A percentile compares a stretch with the other conserved stretches of the same genome.
Conservation (phyloP, 768 basidiomycete genomes). For the Cystofilobasidium ferigula region DNA sequence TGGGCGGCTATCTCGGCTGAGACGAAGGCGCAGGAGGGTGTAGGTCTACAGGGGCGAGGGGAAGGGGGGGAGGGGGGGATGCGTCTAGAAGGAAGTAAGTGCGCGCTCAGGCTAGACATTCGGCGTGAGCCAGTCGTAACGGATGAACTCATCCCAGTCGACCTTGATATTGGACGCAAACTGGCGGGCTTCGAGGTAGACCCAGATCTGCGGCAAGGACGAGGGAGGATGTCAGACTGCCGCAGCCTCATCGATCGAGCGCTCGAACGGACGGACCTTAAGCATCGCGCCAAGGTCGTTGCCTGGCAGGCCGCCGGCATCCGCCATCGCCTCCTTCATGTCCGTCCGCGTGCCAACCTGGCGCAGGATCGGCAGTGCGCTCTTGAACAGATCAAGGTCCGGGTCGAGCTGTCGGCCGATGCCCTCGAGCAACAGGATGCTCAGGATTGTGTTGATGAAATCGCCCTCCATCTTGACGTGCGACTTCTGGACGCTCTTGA, state of each 20-base stretch:
- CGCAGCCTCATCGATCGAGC: neutral
- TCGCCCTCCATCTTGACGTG: constrained; percentile 99
- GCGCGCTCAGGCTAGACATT: constrained; percentile 35
- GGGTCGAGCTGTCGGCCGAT: constrained; percentile 93
- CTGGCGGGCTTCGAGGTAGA: constrained; percentile 83
- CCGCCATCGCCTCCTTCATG: constrained; percentile 46
- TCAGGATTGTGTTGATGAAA: constrained; percentile 95
- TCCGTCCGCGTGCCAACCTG: constrained; percentile 89
- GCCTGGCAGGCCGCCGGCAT: constrained; percentile 21
- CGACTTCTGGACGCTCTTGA: constrained; percentile 72
- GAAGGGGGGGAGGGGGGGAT: too few relatives aligned
- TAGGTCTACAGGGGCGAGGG: too few relatives aligned
- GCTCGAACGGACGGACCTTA: constrained; percentile 51
- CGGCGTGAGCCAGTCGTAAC: constrained; percentile 45
- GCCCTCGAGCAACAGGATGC: constrained; percentile 83
- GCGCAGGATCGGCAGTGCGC: constrained; percentile 82
- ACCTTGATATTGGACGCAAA: constrained; percentile 66
- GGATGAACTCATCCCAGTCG: constrained; percentile 52
- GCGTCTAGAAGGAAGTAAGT: too few relatives aligned
- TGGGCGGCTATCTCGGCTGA: too few relatives aligned
- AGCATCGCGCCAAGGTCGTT: constrained; percentile 66
- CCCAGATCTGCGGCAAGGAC: constrained; percentile 57
- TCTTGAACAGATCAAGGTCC: constrained; percentile 83
- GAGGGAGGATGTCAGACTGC: neutral
- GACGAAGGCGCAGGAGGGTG: too few relatives aligned